Evolutionary conservation across 805 yeast genomes (phyloP).

Genomic region (Diddensiella transvaalensis): DNA sequence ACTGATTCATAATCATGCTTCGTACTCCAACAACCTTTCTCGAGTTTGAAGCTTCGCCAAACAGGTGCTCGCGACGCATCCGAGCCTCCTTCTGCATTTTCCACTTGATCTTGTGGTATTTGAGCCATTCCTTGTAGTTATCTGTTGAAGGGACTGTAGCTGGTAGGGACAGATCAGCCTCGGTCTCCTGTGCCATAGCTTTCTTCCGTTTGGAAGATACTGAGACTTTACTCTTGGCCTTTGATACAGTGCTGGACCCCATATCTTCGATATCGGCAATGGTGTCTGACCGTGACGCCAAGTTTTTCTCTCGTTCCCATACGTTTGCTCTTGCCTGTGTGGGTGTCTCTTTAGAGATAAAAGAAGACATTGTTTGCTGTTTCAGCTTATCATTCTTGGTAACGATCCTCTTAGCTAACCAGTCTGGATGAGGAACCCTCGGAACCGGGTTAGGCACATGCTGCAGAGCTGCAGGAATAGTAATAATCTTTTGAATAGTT

Average conservation of each 20-base stretch:
- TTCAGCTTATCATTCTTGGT: constrained; percentile 61
- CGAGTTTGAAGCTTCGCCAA: constrained; percentile 61
- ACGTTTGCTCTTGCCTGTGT: not conserved
- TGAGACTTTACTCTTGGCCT: constrained; percentile 4
- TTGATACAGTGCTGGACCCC: not conserved
- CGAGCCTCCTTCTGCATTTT: constrained; percentile 66
- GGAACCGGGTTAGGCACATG: constrained; percentile 89
- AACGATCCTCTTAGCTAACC: constrained; percentile 70
- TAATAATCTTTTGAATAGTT: constrained; percentile 88
- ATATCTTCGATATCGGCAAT: constrained; percentile 20
- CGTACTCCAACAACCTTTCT: constrained; percentile 50
- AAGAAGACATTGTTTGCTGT: constrained; percentile 61
- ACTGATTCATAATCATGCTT: constrained; percentile 67
- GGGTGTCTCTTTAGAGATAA: constrained; percentile 41
- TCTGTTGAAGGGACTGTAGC: constrained; percentile 29
- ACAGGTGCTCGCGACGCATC: constrained; percentile 66
- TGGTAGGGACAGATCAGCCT: constrained; percentile 30
- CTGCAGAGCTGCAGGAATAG: constrained; percentile 97
- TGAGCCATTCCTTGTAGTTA: constrained; percentile 48
- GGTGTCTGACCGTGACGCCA: not conserved
- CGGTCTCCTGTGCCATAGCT: constrained; percentile 32
- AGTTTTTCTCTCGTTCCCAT: not conserved
- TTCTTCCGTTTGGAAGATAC: constrained; percentile 17
- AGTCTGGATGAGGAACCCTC: constrained; percentile 87
- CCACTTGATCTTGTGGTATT: constrained; percentile 88